A percentile compares a stretch with the other conserved stretches of the same genome.
phyloP scores from a whole-genome alignment of 2,329 filamentous ascomycete genomes.

The Bipolaris zeicola region DNA sequence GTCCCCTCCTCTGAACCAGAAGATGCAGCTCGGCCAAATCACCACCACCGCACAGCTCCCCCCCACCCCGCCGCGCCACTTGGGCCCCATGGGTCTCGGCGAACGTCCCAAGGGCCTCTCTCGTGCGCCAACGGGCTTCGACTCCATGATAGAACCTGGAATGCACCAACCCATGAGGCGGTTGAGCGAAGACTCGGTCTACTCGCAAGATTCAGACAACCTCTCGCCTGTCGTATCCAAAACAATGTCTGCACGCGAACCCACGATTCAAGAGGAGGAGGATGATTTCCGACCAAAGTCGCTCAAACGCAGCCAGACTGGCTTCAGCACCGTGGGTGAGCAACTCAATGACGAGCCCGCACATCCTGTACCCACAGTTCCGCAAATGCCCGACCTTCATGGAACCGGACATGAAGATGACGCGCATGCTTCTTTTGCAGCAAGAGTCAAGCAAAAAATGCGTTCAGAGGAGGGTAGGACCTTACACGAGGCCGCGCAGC shows the following conservation, averaged over 20 bases:
- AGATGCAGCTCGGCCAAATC: constrained; percentile 46
- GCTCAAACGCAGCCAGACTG: constrained; percentile 65
- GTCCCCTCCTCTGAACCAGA: constrained; percentile 45
- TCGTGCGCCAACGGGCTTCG: constrained; percentile 45
- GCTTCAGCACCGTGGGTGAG: constrained; percentile 42
- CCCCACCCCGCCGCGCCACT: constrained; percentile 33
- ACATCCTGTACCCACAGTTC: constrained; percentile 48
- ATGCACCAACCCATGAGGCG: constrained; percentile 9
- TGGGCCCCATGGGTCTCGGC: constrained; percentile 45
- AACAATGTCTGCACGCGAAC: constrained; percentile 34
- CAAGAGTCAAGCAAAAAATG: constrained; percentile 57
- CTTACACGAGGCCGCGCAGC: constrained; percentile 52
- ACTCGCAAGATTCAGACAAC: constrained; percentile 41
- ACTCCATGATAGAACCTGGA: constrained; percentile 23
- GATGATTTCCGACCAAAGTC: constrained; percentile 61
- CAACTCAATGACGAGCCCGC: constrained; percentile 48
- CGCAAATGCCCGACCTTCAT: constrained; percentile 36
- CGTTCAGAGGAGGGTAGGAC: constrained; percentile 58
- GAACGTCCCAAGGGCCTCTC: constrained; percentile 39
- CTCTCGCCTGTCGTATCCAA: constrained; percentile 29
- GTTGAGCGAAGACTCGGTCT: constrained; percentile 41
- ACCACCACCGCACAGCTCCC: constrained; percentile 38
- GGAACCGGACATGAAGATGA: constrained; percentile 26
- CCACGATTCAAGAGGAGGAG: constrained; percentile 46
- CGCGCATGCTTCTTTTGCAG: constrained; percentile 53